Conservation (phyloP, 2,329 filamentous ascomycete genomes). For the Chaetomiaceae sp. region DNA sequence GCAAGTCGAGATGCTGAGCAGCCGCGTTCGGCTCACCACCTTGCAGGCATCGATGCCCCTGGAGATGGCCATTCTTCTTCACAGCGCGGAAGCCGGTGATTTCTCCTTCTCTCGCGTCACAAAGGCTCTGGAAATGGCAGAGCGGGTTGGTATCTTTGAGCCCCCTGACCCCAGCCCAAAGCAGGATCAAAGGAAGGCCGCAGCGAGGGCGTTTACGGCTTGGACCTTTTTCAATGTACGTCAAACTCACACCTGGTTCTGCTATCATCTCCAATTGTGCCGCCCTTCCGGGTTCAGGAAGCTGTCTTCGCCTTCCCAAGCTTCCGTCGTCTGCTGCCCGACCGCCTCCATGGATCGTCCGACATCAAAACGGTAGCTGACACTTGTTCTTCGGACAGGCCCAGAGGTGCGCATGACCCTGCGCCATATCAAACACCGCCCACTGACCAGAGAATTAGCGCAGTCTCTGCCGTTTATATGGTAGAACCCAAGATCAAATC, state of each 20-base stretch:
- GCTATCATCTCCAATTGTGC: constrained; percentile 5
- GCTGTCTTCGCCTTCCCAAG: too few relatives aligned
- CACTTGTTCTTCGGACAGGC: too few relatives aligned
- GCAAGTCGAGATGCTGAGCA: constrained; percentile 28
- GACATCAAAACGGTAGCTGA: too few relatives aligned
- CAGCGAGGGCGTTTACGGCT: constrained; percentile 9
- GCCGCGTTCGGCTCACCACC: constrained; percentile 27
- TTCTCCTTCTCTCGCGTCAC: constrained; percentile 14
- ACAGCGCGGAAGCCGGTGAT: constrained; percentile 26
- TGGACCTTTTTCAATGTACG: constrained; percentile 8
- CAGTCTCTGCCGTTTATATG: neutral
- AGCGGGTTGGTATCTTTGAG: constrained; percentile 21
- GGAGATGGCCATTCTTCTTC: constrained; percentile 26
- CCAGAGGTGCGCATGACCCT: too few relatives aligned
- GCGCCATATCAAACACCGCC: neutral
- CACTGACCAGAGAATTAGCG: constrained; percentile 3
- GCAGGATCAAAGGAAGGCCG: neutral
- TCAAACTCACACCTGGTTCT: too few relatives aligned
- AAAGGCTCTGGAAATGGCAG: constrained; percentile 23
- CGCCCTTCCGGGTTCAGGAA: constrained; percentile 13
- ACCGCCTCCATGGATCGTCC: too few relatives aligned
- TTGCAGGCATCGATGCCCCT: constrained; percentile 32
- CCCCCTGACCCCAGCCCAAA: neutral
- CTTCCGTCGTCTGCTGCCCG: too few relatives aligned
- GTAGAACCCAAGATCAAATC: constrained; percentile 24